phyloP scores from a whole-genome alignment of 495 filamentous ascomycete genomes.

The Podospora fimiseda region DNA sequence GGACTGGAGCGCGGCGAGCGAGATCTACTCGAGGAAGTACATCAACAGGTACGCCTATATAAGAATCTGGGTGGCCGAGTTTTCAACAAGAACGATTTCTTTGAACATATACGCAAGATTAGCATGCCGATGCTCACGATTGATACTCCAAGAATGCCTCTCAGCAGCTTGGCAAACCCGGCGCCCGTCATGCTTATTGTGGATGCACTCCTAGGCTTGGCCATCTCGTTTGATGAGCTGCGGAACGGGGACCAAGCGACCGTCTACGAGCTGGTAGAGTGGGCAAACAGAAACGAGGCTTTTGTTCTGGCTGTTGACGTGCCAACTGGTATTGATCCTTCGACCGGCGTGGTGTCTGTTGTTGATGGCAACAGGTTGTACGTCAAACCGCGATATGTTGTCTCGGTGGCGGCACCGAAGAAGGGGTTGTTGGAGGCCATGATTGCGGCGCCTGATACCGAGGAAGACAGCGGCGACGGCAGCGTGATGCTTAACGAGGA shows the following conservation, averaged over 20 bases:
- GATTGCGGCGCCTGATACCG: constrained; percentile 46
- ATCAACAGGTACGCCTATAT: constrained; percentile 68
- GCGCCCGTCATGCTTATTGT: constrained; percentile 69
- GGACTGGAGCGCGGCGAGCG: constrained; percentile 63
- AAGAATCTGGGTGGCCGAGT: constrained; percentile 69
- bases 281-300: constrained; percentile 76
- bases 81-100: constrained; percentile 48
- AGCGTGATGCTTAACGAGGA: constrained; percentile 18
- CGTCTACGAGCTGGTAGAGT: constrained; percentile 76
- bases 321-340: constrained; percentile 78
- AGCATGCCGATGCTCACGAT: constrained; percentile 33
- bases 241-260: constrained; percentile 73
- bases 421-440: constrained; percentile 70
- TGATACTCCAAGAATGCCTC: constrained; percentile 29
- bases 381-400: constrained; percentile 67
- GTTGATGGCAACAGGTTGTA: constrained; percentile 65
- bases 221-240: constrained; percentile 76
- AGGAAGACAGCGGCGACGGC: constrained; percentile 28
- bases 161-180: constrained; percentile 29
- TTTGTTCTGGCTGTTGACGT: constrained; percentile 77
- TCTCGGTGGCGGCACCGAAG: constrained; percentile 79
- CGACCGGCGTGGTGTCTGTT: constrained; percentile 53
- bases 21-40: constrained; percentile 62
- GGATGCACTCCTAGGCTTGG: constrained; percentile 80
- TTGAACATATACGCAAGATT: constrained; percentile 41